Evolutionary conservation across 352 stramenopile species (phyloP), one percentile per base, ranked within the genome.

Genomic region (Phytopythium kandeliae): DNA sequence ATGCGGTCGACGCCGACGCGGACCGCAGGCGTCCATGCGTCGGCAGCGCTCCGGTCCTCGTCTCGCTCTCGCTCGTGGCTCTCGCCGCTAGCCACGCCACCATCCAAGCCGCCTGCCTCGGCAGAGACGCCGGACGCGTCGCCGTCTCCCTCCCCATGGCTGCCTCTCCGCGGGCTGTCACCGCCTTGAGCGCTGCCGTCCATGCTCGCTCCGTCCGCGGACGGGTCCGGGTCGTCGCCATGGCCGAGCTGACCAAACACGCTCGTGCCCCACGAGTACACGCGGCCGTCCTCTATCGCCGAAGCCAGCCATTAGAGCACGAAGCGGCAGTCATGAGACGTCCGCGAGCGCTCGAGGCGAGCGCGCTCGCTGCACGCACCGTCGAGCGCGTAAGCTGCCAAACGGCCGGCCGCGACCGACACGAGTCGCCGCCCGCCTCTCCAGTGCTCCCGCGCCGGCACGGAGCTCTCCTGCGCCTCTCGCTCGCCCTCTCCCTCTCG

Each of bases 181-280:
- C 48, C 43, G 9, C 16, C 34, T 7, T 35, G 8, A 3, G 30
- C 15, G 3, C 46, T 16, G 5, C 44, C 22, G 4, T 56, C 6
- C 13, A 13, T 22, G 11, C 47, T 51, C 52, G 25, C 15, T 22
- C 3, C 35, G 30, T 3, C 68, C 51, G 4, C 62, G 64, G 7
- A 59, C 38, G 12, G 4, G 21, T 44, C 13, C 4, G 38, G 21
- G 8, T 30, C 38, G 12, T 33, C 22, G 11, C 40, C 67, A 11
- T 77, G 59, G 1, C 82, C 82, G 9, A 91, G 55, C 47, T 91
- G 79, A 0, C 77, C 82, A 25, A 79, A 78, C 15, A 67, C 54
- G 5, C 68, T 58, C 5, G 65, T 62, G 0, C 82, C 82, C 82
- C 82, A 93, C 4, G 79, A 69, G 42, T 69, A 87, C 11, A 86